Evolutionary conservation across 768 basidiomycete genomes (phyloP).

Genomic region (Dictyophora rubrovolvata): DNA sequence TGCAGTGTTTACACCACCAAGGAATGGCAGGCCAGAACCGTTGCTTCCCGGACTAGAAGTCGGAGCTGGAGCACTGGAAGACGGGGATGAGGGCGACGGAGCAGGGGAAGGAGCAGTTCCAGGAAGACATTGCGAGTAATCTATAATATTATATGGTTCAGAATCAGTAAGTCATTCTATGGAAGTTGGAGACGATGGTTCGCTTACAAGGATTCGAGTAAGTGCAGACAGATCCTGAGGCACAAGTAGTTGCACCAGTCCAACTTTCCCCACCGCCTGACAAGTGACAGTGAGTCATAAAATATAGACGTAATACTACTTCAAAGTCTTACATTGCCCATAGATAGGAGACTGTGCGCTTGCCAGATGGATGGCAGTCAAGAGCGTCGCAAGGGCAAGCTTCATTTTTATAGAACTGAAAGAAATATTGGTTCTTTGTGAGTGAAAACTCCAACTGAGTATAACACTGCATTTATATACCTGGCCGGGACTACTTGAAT

Average conservation of each 20-base stretch:
- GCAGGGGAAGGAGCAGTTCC: slow-evolving; percentile 14
- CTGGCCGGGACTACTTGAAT: background rate
- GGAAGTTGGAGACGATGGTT: background rate
- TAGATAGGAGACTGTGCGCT: slow-evolving; percentile 1
- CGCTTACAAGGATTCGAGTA: slow-evolving; percentile 18
- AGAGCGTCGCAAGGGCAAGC: background rate
- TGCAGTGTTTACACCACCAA: slow-evolving; percentile 41
- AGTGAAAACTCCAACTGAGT: too few relatives aligned
- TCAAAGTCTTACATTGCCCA: background rate
- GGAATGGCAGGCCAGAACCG: slow-evolving; percentile 21
- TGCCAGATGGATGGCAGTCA: background rate
- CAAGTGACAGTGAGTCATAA: background rate
- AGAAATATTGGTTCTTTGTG: background rate
- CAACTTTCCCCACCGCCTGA: slow-evolving; percentile 2
- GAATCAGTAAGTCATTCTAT: background rate
- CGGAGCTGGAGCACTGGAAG: background rate
- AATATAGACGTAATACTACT: background rate
- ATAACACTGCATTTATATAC: background rate
- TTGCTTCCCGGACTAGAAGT: background rate
- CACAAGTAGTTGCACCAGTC: slow-evolving; percentile 20
- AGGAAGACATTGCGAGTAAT: slow-evolving; percentile 24
- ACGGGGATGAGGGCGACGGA: background rate
- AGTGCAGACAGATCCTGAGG: slow-evolving; percentile 20
- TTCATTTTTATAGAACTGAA: background rate
- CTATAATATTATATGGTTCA: slow-evolving; percentile 7